A percentile compares a stretch with the other conserved stretches of the same genome.
phyloP scores from a whole-genome alignment of 2,329 filamentous ascomycete genomes.

The Aschersonia sp. region DNA sequence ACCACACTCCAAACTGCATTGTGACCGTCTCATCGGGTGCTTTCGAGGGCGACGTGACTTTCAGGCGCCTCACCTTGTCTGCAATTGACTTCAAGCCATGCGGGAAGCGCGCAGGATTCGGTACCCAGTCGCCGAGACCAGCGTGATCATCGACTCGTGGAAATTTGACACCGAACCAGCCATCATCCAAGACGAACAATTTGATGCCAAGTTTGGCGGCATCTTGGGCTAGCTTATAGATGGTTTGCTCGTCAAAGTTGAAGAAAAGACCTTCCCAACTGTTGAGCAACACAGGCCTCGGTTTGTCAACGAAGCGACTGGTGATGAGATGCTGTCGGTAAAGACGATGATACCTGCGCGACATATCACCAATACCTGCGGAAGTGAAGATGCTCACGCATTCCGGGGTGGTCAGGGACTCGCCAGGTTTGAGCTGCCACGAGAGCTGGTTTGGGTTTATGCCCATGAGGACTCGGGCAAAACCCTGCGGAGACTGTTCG shows the following conservation, averaged over 20 bases:
- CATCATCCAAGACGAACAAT: slow-evolving; percentile 52
- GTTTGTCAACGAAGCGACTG: slow-evolving; percentile 35
- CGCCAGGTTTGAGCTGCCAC: slow-evolving; percentile 38
- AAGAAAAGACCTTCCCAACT: slow-evolving; percentile 52
- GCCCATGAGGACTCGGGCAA: slow-evolving; percentile 44
- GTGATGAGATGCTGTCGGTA: slow-evolving; percentile 47
- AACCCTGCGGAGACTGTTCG: slow-evolving; percentile 46
- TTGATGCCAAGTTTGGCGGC: slow-evolving; percentile 43
- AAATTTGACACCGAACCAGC: slow-evolving; percentile 48
- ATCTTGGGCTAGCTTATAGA: slow-evolving; percentile 39
- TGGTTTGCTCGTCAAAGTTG: slow-evolving; percentile 38
- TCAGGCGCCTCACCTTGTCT: slow-evolving; percentile 32
- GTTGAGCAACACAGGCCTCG: slow-evolving; percentile 43
- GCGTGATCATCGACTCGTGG: slow-evolving; percentile 41
- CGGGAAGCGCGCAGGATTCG: slow-evolving; percentile 43
- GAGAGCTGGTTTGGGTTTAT: slow-evolving; percentile 47
- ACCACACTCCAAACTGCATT: slow-evolving; percentile 49
- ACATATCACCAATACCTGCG: slow-evolving; percentile 45
- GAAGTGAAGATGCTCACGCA: slow-evolving; percentile 47
- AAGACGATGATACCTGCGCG: slow-evolving; percentile 44
- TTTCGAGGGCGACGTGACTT: slow-evolving; percentile 23
- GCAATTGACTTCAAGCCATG: slow-evolving; percentile 38
- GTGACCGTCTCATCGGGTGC: slow-evolving; percentile 12
- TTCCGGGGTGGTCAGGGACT: slow-evolving; percentile 45
- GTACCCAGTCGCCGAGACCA: slow-evolving; percentile 49